Conservation (phyloP, 192 early-diverging fungal genomes). For the Umbelopsis sp. region DNA sequence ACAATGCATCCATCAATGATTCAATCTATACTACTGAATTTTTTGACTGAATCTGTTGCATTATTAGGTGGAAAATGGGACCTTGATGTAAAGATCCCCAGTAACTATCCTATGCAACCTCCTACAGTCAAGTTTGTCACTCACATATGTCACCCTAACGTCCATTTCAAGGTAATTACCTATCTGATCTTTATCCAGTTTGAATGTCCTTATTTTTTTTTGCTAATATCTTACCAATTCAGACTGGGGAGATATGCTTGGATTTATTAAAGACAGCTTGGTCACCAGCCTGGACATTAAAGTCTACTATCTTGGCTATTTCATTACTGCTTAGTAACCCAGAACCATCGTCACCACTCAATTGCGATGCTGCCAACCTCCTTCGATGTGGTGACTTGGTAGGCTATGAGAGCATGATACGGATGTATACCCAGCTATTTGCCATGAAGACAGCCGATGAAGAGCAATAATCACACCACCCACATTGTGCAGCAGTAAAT, state of each 20-base stretch:
- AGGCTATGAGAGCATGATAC: constrained; percentile 86
- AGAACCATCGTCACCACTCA: constrained; percentile 87
- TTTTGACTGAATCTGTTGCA: constrained; percentile 12
- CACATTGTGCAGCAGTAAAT: not conserved
- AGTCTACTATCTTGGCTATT: constrained; percentile 83
- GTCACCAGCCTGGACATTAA: constrained; percentile 95
- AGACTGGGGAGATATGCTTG: constrained; percentile 96
- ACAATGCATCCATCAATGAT: not conserved
- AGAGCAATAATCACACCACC: not conserved
- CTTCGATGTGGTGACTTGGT: constrained; percentile 82
- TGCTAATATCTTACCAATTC: not conserved
- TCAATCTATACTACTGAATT: not conserved
- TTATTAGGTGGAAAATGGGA: constrained; percentile 65
- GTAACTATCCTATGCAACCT: constrained; percentile 75
- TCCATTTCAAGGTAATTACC: constrained; percentile 81
- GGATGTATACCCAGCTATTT: constrained; percentile 81
- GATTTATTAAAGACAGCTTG: constrained; percentile 93
- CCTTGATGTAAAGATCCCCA: constrained; percentile 71
- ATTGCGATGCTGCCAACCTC: constrained; percentile 95
- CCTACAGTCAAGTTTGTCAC: constrained; percentile 76
- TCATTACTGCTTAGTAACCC: constrained; percentile 82
- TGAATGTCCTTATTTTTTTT: not conserved
- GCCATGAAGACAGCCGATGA: constrained; percentile 45
- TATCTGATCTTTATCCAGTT: not conserved
- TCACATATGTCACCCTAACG: constrained; percentile 89